Evolutionary conservation across 1,139 yeast species (phyloP).

Genomic region (Geotrichum restrictum): DNA sequence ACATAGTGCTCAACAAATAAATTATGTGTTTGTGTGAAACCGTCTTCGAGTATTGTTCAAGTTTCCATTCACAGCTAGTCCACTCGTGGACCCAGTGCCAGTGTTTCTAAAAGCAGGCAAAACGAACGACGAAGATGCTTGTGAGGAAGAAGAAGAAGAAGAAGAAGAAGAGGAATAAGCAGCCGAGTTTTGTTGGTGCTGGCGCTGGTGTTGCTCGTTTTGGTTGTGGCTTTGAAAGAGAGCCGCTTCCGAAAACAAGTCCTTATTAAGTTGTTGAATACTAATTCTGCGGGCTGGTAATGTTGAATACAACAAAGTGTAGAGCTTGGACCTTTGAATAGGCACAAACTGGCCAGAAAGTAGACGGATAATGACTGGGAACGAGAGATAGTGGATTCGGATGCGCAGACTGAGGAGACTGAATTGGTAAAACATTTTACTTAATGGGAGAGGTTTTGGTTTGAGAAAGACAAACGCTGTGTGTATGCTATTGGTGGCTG

Average conservation of each 20-base stretch:
- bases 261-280: slow-evolving; percentile 24
- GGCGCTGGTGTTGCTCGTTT: neutral
- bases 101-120: neutral
- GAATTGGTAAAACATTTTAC: slow-evolving; percentile 49
- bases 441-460: slow-evolving; percentile 46
- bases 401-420: slow-evolving; percentile 42
- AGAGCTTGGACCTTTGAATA: slow-evolving; percentile 47
- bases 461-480: slow-evolving; percentile 34
- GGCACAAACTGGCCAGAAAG: slow-evolving; percentile 47
- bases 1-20: too few species aligned
- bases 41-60: neutral
- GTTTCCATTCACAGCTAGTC: neutral
- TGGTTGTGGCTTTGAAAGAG: neutral
- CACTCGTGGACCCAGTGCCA: too few species aligned
- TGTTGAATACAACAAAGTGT: slow-evolving; percentile 48
- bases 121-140: slow-evolving; percentile 33
- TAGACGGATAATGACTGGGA: slow-evolving; percentile 41
- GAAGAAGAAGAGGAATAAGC: slow-evolving; percentile 40
- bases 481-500: slow-evolving; percentile 23
- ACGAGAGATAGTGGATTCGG: slow-evolving; percentile 44
- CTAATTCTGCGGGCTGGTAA: slow-evolving; percentile 39
- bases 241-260: slow-evolving; percentile 18
- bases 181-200: slow-evolving; percentile 1
- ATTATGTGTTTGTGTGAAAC: neutral
- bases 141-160: slow-evolving; percentile 47